Base-by-base conservation (phyloP, 139 green algal species). In the Spirogloea muscicola region DNA sequence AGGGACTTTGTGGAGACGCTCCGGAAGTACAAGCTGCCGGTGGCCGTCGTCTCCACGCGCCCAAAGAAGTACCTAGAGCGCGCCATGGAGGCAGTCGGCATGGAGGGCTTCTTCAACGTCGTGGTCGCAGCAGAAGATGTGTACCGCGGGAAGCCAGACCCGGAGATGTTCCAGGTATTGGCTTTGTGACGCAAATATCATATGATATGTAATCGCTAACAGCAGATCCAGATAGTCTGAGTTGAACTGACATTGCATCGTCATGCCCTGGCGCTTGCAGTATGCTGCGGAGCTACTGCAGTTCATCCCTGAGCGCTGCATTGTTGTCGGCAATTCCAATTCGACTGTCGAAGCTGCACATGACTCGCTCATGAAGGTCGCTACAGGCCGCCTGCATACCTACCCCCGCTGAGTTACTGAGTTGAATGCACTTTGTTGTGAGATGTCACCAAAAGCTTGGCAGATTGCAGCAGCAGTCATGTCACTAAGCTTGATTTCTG, bases 361-460 rank as follows among this genome's bases (percentile, higher is more conserved):
- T n/a, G 93, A 97, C 73, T 84, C 88, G 43, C 86, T 88, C 59
- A 97, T 97, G 93, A 87, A 93, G 74, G 90, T 81, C 37, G 0
- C 2, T 51, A 16, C 43, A 25, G 43, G 16, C 43, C 16, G 43
- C 10, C 43, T 51, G 13, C 43, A 51, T 51, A 10, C 16, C 43
- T 51, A 10, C 16, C 43, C 43, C 10, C 16, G 43, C 16, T 51
- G 43, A 25, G 10, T 16, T 44, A 31, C 7, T 13, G 40, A 25
- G 1, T 27, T 13, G 33, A 0, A 33, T 38, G 7, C 3, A 41
- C 41, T 44, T 0, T 6, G 10, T 9, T 64, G 1, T 7, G 25
- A 18, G 2, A 4, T 42, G n/a, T 16, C 25, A 44, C 16, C n/a
- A 4, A 18, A 10, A 64, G 29, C 25, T 29, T 63, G 40, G 4